Percentiles rank a stretch among this genome's conserved stretches.
These are phyloP conservation scores for Taphrina deformans DNA, from an alignment of 1,139 yeast genomes.

Conservation along the genomic window DNA sequence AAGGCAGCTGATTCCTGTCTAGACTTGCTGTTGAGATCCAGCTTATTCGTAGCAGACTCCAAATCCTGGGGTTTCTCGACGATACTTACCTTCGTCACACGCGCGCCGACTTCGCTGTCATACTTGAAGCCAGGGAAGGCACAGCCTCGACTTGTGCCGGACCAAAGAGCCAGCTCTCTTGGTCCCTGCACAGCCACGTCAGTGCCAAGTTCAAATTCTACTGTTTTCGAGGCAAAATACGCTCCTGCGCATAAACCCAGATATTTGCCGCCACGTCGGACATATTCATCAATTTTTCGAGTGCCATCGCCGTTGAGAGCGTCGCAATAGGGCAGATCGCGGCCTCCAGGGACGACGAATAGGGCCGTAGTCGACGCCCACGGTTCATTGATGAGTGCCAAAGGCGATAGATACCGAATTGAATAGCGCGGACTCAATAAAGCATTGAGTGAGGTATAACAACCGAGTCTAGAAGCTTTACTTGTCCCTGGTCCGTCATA, in stretches of 20 bases:
- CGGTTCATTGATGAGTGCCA: conserved; percentile 71
- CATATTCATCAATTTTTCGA: conserved; percentile 59
- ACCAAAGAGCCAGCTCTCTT: conserved; percentile 76
- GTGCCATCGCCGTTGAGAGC: conserved; percentile 71
- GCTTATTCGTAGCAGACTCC: neutral
- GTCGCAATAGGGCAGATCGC: conserved; percentile 81
- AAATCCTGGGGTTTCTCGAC: neutral
- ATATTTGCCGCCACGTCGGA: conserved; percentile 74
- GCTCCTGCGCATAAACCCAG: conserved; percentile 98
- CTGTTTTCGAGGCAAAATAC: conserved; percentile 70
- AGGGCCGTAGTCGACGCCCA: conserved; percentile 72
- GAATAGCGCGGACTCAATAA: conserved; percentile 54
- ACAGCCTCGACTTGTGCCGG: conserved; percentile 79
- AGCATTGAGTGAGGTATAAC: conserved; percentile 15
- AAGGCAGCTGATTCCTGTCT: conserved; percentile 35
- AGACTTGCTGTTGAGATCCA: conserved; percentile 44
- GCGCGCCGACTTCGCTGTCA: conserved; percentile 72
- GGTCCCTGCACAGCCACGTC: conserved; percentile 77
- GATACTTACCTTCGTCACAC: conserved; percentile 51
- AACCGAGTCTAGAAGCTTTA: neutral
- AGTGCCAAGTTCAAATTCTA: conserved; percentile 76
- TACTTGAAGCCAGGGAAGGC: conserved; percentile 79
- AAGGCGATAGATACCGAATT: conserved; percentile 67
- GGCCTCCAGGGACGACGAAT: conserved; percentile 93
- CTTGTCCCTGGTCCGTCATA: conserved; percentile 31